phyloP scores from a whole-genome alignment of 768 basidiomycete genomes.

The Gloeophyllum trabeum region DNA sequence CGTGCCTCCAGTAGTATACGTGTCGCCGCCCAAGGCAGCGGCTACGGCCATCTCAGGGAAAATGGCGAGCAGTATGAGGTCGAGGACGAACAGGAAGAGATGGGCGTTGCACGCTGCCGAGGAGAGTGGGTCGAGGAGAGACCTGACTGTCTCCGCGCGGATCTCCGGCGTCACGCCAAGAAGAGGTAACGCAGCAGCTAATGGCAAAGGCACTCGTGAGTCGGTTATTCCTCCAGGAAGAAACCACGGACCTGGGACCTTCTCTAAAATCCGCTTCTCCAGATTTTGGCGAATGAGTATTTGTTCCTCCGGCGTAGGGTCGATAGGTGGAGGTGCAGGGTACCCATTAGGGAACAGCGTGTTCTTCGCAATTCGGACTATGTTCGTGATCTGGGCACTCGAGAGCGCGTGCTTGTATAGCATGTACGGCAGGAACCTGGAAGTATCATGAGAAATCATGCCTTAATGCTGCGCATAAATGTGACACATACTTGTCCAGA shows the following conservation, averaged over 20 bases:
- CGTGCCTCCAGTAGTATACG: no score
- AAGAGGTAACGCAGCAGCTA: conserved; percentile 35
- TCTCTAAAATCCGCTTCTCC: conserved; percentile 24
- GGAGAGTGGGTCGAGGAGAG: conserved; percentile 49
- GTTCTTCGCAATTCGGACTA: conserved; percentile 46
- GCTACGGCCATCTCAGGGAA: conserved; percentile 72
- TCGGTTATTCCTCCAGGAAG: background rate
- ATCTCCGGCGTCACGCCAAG: conserved; percentile 40
- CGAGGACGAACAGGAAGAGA: conserved; percentile 61
- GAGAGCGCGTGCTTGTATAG: conserved; percentile 45
- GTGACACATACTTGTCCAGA: conserved; percentile 39
- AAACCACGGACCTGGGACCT: conserved; percentile 30
- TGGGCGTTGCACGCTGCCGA: conserved; percentile 69
- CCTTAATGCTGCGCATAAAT: background rate
- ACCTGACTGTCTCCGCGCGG: conserved; percentile 29
- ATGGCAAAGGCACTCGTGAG: background rate
- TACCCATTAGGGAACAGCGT: conserved; percentile 86
- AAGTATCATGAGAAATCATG: background rate
- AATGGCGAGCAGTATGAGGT: conserved; percentile 54
- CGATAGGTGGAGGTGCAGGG: conserved; percentile 60
- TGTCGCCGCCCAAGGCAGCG: no score
- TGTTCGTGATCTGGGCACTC: conserved; percentile 36
- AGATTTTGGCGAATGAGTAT: conserved; percentile 34
- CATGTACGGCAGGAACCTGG: conserved; percentile 59
- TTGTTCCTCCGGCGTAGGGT: conserved; percentile 75